Evolutionary conservation across 192 early-diverging fungal genomes (phyloP).

Genomic region (Dispira simplex): DNA sequence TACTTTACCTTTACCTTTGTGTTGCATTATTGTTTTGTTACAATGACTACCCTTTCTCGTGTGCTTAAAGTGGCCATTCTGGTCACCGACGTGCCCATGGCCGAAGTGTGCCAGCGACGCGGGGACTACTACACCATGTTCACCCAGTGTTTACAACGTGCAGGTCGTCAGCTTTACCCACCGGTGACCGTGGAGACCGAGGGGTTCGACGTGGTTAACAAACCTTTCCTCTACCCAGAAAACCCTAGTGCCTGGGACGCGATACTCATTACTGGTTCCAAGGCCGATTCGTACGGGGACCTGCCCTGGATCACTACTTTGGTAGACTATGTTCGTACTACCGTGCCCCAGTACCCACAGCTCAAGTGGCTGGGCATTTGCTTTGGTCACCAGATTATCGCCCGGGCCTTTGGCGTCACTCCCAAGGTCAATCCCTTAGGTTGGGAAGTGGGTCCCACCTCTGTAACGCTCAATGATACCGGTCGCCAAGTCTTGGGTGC

Average conservation of each 20-base stretch:
- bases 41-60: not conserved
- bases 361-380: constrained; percentile 53
- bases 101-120: constrained; percentile 22
- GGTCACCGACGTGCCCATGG: constrained; percentile 29
- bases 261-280: constrained; percentile 38
- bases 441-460: constrained; percentile 50
- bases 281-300: constrained; percentile 44
- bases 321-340: constrained; percentile 29
- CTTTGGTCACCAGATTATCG: constrained; percentile 77
- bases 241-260: constrained; percentile 26
- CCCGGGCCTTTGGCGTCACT: constrained; percentile 42
- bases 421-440: constrained; percentile 38
- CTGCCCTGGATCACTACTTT: constrained; percentile 47
- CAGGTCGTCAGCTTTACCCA: constrained; percentile 15
- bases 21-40: not conserved
- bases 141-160: constrained; percentile 17
- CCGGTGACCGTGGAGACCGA: constrained; percentile 12
- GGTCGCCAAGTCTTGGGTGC: constrained; percentile 18
- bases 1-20: too few species aligned
- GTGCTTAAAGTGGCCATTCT: constrained; percentile 27
- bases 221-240: constrained; percentile 19
- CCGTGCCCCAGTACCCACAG: constrained; percentile 15
- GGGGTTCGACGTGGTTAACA: constrained; percentile 26
- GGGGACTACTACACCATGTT: constrained; percentile 31
- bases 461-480: constrained; percentile 18